A percentile compares a stretch with the other conserved stretches of the same genome.
Evolutionary conservation across 345 rosid genomes (phyloP).

Genomic region (Trapa incisa): DNA sequence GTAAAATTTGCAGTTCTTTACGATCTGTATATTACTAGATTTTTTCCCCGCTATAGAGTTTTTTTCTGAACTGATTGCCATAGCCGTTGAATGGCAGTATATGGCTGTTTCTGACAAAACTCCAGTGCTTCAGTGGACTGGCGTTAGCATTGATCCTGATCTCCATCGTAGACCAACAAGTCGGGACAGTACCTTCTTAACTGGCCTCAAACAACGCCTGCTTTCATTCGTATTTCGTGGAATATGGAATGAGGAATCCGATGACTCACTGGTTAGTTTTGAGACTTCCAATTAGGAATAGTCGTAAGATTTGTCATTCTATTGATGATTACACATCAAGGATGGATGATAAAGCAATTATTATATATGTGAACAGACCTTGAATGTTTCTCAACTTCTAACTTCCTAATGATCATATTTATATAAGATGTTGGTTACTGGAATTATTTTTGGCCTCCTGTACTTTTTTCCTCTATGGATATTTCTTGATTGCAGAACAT

Average conservation of each 20-base stretch:
- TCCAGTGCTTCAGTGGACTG: slow-evolving; percentile 26
- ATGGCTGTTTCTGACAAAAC: slow-evolving; percentile 35
- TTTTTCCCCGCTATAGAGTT: neutral
- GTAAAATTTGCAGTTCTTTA: neutral
- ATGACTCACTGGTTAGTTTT: slow-evolving; percentile 47
- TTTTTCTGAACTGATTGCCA: slow-evolving; percentile 5
- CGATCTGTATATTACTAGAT: neutral
- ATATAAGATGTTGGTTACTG: neutral
- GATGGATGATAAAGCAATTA: neutral
- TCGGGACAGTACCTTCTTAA: slow-evolving; percentile 41
- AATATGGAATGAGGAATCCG: slow-evolving; percentile 70
- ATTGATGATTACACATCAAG: neutral
- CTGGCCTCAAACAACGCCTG: slow-evolving; percentile 82
- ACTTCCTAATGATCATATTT: neutral
- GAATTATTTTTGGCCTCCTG: neutral
- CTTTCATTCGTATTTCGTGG: slow-evolving; percentile 82
- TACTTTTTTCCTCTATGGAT: neutral
- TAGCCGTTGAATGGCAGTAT: slow-evolving; percentile 26
- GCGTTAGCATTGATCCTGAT: slow-evolving; percentile 28
- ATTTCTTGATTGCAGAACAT: neutral
- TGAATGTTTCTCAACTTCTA: neutral
- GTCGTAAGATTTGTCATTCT: neutral
- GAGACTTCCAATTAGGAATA: slow-evolving; percentile 9
- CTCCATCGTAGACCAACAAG: slow-evolving; percentile 25
- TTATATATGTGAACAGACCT: neutral